Conservation (phyloP, 345 rosid species). For the Mercurialis annua region DNA sequence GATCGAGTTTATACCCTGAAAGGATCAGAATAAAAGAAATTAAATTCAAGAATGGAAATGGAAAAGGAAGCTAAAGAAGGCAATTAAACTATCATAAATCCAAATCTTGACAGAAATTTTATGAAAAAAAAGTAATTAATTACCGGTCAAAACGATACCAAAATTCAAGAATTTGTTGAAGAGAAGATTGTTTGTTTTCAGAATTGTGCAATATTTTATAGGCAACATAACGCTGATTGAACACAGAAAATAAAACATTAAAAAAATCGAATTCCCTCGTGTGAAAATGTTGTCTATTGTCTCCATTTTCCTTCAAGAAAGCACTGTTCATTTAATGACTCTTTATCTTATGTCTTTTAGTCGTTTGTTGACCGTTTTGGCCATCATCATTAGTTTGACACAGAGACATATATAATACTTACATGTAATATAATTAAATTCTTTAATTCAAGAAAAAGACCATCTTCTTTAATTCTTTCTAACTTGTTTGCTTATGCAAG, state of each 20-base stretch:
- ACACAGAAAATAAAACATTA: background rate
- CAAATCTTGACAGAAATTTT: too few relatives aligned
- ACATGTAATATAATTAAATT: too few relatives aligned
- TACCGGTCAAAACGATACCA: too few relatives aligned
- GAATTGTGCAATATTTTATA: background rate
- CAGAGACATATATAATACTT: too few relatives aligned
- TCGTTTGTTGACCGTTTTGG: constrained; percentile 13
- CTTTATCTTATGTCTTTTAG: background rate
- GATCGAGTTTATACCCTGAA: too few relatives aligned
- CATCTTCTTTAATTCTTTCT: background rate
- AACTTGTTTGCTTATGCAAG: background rate
- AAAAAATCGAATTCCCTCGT: constrained; percentile 4
- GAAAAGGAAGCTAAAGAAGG: background rate
- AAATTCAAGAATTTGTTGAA: too few relatives aligned
- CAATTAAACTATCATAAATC: too few relatives aligned
- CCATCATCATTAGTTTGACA: too few relatives aligned
- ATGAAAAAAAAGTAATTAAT: too few relatives aligned
- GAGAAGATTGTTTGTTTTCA: too few relatives aligned
- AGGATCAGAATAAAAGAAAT: background rate
- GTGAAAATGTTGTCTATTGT: constrained; percentile 12
- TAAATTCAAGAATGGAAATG: background rate
- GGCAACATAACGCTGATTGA: background rate
- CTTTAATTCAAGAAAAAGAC: background rate
- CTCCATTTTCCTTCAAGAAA: background rate
- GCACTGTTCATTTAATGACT: background rate